Evolutionary conservation across 2,329 filamentous ascomycete genomes (phyloP), one percentile per base, ranked within the genome.

Genomic region (Sclerotinia minor): DNA sequence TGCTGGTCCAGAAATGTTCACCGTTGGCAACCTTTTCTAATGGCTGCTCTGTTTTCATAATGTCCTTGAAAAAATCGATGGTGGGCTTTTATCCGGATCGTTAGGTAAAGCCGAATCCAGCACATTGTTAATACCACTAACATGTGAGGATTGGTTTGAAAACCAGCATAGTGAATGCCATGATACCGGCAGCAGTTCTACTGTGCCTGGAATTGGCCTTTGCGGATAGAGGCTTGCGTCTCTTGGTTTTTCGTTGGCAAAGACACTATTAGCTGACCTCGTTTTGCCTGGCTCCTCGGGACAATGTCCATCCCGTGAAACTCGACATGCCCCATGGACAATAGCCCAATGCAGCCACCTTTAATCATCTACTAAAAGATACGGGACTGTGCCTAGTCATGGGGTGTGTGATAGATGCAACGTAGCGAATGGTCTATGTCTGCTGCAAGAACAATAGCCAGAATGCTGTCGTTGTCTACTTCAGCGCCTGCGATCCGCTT

Each of bases 1-100:
- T 74, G 74, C 73, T 49, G 74, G 76, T 38, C 74, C 80, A 73
- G 87, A 87, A 74, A 84, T 86, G 57, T 76, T 77, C 17, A 67
- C 24, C 11, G 71, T 52, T 47, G 79, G 78, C 83, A 75, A 86
- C 85, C 60, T 67, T 44, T 55, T 78, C 5, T 76, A 76, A 7
- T 76, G 26, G 0, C 78, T 73, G 49, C 84, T 80, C 19, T 67
- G 35, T 21, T 24, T 35, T 69, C 69, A 75, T 15, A 67, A 65
- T 69, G 8, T 69, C 38, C 26, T 64, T 61, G 1, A 54, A 49
- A 8, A 72, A 65, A 54, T 72, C 73, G 9, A 69, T 32, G 4
- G 74, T 54, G 26, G 24, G 24, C 9, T 41, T 72, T 63, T 68
- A 45, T 71, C 69, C 81, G 79, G 0, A 80, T 77, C 26, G 8